Evolutionary conservation across 1,139 yeast genomes (phyloP), one percentile per base, ranked within the genome.

Genomic region (Blastobotrys serpentis): DNA sequence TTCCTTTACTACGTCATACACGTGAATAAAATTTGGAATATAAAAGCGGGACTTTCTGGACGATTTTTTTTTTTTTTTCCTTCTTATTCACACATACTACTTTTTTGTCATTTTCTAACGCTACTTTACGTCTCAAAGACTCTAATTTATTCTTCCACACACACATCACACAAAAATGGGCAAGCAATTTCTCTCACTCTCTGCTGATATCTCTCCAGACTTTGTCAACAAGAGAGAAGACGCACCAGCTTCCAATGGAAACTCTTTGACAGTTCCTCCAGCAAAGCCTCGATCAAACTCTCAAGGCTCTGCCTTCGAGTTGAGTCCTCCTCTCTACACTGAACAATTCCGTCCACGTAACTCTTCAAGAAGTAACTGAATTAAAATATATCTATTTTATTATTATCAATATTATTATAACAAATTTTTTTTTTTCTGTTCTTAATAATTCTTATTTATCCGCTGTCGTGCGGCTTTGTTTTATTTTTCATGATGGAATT

Each of bases 1-100:
- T 90, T 62, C 95, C 94, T 11, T 19, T 5, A n/a, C 38, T 37
- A 29, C 32, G 32, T 29, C 32, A 29, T 29, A 29, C 32, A 29
- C 32, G 32, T 29, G 32, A 29, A 29, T 7, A 11, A n/a, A n/a
- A n/a, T n/a, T n/a, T 4, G 7, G 4, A 14, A 11, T 29, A 29
- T 29, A 29, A 29, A 29, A 29, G 32, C 32, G 13, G 32, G 13
- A 26, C 21, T 36, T 11, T 13, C 13, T 10, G 4, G 22, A 34
- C 23, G 19, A 34, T 43, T n/a, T 43, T 36, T 43, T 36, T 43
- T 33, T 17, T 42, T 42, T 17, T 33, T 33, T 33, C 36, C 36
- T 22, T 16, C 22, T 33, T 36, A 11, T 21, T 22, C 25, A 21
- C 45, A 19, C 25, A 21, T 32, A 21, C 36, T 13, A 19, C 25